Base-by-base conservation (phyloP, 495 filamentous ascomycete species). In the Immersiella caudata region DNA sequence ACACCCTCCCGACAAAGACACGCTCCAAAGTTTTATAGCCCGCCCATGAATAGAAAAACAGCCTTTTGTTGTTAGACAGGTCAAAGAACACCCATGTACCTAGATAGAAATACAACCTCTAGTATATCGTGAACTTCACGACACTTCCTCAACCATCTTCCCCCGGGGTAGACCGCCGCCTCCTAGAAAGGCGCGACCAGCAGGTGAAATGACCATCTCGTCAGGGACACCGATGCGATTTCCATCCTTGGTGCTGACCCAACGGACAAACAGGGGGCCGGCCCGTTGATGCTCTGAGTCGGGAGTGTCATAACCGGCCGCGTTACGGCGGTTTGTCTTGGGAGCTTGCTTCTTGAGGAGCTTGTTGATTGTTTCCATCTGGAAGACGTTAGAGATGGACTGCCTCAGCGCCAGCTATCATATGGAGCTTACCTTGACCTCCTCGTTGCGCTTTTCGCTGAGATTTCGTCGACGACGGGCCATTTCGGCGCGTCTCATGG, bases 331-430 rank as follows among this genome's bases (percentile, higher is more conserved):
- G 84, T 89, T 86, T 49, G 80, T 83, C 78, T 97, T 98, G 22
- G 94, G 94, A 5, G 93, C 91, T 80, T 97, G 96, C 73, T 97
- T 97, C 78, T 93, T 93, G 61, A 98, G 88, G 27, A 99, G 88
- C 62, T 94, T 92, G 79, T 98, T 97, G 83, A 99, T 97, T 16
- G 95, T 99, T 76, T 97, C 94, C 90, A 97, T 96, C 94, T 93
- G 65, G 60, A 35, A 1, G 12, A 11, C 14, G 67, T 74, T 67
- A 69, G 59, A 27, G 16, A 12, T 20, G 46, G 14, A 29, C 57
- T 9, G 8, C 3, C 8, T 11, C 21, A 51, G 29, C 14, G 21
- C 8, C 5, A 25, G 0, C 36, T 61, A 1, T 49, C 51, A 6
- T 20, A 7, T 33, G 29, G 8, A 8, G 65, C 74, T 54, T 81